Evolutionary conservation across 352 stramenopile genomes (phyloP).

Genomic region (Globisporangium alternatum): DNA sequence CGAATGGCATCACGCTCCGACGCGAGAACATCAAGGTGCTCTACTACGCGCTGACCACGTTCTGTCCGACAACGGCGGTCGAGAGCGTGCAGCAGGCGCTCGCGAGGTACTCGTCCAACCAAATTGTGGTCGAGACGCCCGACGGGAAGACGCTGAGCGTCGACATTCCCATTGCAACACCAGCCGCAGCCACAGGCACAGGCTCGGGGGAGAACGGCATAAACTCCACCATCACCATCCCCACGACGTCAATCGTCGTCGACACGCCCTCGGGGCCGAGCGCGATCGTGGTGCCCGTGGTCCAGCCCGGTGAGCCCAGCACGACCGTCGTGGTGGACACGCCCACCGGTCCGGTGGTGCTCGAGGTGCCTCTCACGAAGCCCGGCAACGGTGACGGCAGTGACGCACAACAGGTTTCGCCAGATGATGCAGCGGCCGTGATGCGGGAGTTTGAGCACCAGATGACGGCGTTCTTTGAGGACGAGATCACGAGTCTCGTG

Average conservation of each 20-base stretch:
- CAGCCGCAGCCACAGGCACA: neutral
- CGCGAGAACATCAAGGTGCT: conserved; percentile 21
- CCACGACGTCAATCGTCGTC: conserved; percentile 3
- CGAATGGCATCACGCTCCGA: conserved; percentile 7
- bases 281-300: neutral
- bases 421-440: neutral
- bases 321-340: conserved; percentile 12
- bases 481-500: conserved; percentile 26
- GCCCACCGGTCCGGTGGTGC: conserved; percentile 2
- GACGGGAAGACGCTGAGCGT: neutral
- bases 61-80: conserved; percentile 21
- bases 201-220: neutral
- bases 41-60: conserved; percentile 23
- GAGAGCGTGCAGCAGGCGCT: conserved; percentile 28
- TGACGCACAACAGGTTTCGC: neutral
- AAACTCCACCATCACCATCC: neutral
- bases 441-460: conserved; percentile 30
- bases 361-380: conserved; percentile 10
- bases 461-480: conserved; percentile 27
- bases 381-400: neutral
- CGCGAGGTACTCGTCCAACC: conserved; percentile 21
- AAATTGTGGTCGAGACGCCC: neutral
- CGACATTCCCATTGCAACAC: neutral
- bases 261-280: conserved; percentile 6
- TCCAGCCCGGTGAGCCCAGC: conserved; percentile 1